Conservation (phyloP, 805 yeast species). For the Nakazawaea populi region DNA sequence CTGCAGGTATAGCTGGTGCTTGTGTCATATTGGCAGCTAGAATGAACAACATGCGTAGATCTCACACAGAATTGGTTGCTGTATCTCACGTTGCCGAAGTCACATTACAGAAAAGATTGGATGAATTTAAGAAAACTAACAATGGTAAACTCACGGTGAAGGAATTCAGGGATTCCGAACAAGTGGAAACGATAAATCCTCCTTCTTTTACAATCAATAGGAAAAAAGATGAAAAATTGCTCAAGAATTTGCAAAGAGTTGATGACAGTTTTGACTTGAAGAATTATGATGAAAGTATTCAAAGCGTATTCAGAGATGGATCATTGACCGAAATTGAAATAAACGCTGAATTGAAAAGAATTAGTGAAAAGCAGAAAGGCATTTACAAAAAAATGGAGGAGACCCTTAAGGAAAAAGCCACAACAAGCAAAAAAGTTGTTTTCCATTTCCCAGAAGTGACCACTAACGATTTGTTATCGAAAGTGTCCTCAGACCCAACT, state of each 20-base stretch:
- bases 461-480: constrained; percentile 44
- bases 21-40: constrained; percentile 89
- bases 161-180: constrained; percentile 55
- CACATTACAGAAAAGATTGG: constrained; percentile 83
- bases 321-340: constrained; percentile 41
- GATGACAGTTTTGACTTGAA: constrained; percentile 12
- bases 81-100: constrained; percentile 94
- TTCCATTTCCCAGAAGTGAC: constrained; percentile 15
- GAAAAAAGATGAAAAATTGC: constrained; percentile 33
- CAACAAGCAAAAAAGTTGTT: constrained; percentile 5
- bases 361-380: constrained; percentile 20
- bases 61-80: constrained; percentile 90
- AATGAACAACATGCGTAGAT: constrained; percentile 91
- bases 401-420: constrained; percentile 9
- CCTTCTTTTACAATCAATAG: constrained; percentile 75
- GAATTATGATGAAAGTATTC: constrained; percentile 21
- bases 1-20: constrained; percentile 98
- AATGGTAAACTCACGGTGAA: constrained; percentile 70
- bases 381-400: not conserved
- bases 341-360: constrained; percentile 24
- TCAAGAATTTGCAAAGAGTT: constrained; percentile 27
- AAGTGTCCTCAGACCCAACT: constrained; percentile 54
- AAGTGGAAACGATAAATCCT: constrained; percentile 54
- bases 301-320: constrained; percentile 37
- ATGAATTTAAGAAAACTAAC: constrained; percentile 76